Base-by-base conservation (phyloP, 805 yeast genomes). In the Tetrapisispora nanseiensis region DNA sequence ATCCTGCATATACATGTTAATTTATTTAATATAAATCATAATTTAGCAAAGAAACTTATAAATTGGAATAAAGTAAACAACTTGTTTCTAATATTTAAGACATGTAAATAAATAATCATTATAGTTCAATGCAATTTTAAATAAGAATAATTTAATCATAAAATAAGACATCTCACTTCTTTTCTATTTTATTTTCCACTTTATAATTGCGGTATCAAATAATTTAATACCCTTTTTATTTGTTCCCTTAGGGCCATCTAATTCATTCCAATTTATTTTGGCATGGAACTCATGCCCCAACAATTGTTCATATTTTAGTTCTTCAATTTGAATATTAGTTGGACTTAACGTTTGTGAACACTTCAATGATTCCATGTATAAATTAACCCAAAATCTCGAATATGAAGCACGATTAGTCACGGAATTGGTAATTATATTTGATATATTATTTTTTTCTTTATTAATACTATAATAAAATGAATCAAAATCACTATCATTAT, bases 211-310 rank as follows among this genome's bases (percentile, higher is more conserved):
- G 10, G 61, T 41, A n/a, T 78, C 79, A 51, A 82, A 80, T 10
- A 72, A 50, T 46, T 67, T 65, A 3, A 64, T 42, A 0, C 87
- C 87, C 47, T 70, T 72, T 36, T 65, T 66, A n/a, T 55, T 52
- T 1, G 78, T 70, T 1, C 92, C 94, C 48, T 71, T 70, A 44
- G 69, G 69, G 0, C 95, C 94, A 59, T 84, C 94, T 50, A 81
- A 63, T 0, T 74, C 70, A 2, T 66, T 65, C 80, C 80, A 77
- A 31, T 54, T 43, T 37, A 47, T 46, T 21, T 40, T 37, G 32
- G 43, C 37, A 16, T 32, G 22, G 35, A 48, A 47, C 28, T 45
- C 47, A 26, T 46, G 50, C 8, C 51, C 48, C 5, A 35, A 24
- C 19, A 35, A 33, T 45, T 49, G 55, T 31, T 52, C 49, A 26